A percentile compares a stretch with the other conserved stretches of the same genome.
Conservation (phyloP, 805 yeast species). For the Brettanomyces nanus region DNA sequence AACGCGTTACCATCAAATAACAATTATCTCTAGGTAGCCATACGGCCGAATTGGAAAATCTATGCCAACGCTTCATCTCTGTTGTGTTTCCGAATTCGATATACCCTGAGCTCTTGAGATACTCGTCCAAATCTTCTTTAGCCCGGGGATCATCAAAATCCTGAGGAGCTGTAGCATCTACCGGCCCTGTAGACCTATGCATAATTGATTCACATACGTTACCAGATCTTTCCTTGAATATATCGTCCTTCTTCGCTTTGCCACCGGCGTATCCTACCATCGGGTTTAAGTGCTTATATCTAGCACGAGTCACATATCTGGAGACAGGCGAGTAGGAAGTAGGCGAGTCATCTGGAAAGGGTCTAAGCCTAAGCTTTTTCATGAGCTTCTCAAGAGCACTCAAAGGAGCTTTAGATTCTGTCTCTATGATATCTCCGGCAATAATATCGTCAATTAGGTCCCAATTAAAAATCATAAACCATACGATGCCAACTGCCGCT, state of each 20-base stretch:
- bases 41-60: conserved; percentile 42
- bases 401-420: too few species aligned
- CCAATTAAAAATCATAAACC: too few species aligned
- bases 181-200: too few species aligned
- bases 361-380: too few species aligned
- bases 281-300: not conserved
- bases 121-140: not conserved
- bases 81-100: not conserved
- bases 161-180: too few species aligned
- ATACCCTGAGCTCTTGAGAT: conserved; percentile 1
- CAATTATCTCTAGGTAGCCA: conserved; percentile 44
- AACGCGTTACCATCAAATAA: conserved; percentile 38
- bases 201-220: too few species aligned
- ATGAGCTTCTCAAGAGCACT: too few species aligned
- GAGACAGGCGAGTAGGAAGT: conserved; percentile 1
- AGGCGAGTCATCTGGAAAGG: too few species aligned
- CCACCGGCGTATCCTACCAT: not conserved
- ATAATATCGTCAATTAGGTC: too few species aligned
- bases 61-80: conserved; percentile 29
- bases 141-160: not conserved
- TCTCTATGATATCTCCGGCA: too few species aligned
- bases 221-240: too few species aligned
- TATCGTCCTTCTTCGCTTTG: not conserved
- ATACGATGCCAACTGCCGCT: too few species aligned
- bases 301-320: not conserved